phyloP scores from a whole-genome alignment of 495 filamentous ascomycete genomes.

The Cenococcum geophilum region DNA sequence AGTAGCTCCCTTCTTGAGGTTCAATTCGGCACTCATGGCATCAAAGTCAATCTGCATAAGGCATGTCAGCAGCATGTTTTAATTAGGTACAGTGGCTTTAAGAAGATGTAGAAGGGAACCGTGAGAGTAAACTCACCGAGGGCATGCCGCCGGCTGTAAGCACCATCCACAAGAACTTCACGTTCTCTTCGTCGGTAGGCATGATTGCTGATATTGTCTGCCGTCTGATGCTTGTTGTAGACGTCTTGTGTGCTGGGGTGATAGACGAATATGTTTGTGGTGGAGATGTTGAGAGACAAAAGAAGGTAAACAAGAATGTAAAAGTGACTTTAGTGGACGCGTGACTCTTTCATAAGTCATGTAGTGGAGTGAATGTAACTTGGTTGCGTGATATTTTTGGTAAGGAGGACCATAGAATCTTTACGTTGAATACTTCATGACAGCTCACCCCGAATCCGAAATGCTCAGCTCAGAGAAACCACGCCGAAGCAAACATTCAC shows the following conservation, averaged over 20 bases:
- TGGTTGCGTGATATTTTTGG: background rate
- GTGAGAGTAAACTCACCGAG: constrained; percentile 5
- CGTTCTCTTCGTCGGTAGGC: constrained; percentile 27
- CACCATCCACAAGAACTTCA: constrained; percentile 23
- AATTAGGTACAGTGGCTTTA: background rate
- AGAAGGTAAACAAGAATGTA: background rate
- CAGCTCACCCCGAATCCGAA: background rate
- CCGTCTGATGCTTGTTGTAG: background rate
- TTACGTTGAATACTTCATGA: background rate
- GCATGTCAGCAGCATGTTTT: background rate
- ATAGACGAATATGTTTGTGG: background rate
- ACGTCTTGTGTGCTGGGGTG: no score
- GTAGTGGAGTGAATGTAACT: background rate
- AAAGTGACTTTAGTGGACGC: background rate
- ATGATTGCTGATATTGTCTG: constrained; percentile 8
- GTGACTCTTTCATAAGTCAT: background rate
- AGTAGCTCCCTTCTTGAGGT: constrained; percentile 16
- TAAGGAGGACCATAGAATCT: background rate
- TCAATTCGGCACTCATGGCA: constrained; percentile 12
- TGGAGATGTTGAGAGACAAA: background rate
- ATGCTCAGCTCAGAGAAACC: no score
- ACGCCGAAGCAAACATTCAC: no score
- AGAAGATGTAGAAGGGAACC: background rate
- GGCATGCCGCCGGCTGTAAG: constrained; percentile 14
- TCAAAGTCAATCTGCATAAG: constrained; percentile 22